Evolutionary conservation across 2,329 filamentous ascomycete species (phyloP).

Genomic region (Hypoxylon sp.): DNA sequence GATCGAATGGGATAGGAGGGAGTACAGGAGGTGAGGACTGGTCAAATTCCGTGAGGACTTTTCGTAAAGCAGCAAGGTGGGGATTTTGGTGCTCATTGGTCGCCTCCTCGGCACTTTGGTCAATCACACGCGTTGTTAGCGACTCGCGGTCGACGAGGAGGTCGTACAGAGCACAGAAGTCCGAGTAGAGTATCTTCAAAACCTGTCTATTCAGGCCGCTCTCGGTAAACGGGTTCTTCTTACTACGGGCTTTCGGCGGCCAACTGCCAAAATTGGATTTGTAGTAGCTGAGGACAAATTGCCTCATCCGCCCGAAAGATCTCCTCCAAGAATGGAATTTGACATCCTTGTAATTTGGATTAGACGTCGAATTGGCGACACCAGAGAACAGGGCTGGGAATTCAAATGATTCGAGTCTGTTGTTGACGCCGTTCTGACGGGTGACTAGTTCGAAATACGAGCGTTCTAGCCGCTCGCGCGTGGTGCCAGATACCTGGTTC

Average conservation of each 20-base stretch:
- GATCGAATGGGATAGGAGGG: conserved; percentile 91
- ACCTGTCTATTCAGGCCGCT: conserved; percentile 89
- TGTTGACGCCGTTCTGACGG: conserved; percentile 78
- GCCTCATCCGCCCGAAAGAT: conserved; percentile 80
- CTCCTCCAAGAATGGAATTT: conserved; percentile 88
- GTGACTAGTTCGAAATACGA: conserved; percentile 84
- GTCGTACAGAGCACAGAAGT: conserved; percentile 90
- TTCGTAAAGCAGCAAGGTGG: conserved; percentile 78
- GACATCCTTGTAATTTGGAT: conserved; percentile 80
- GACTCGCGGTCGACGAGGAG: conserved; percentile 84
- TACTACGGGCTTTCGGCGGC: conserved; percentile 92
- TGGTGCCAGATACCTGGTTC: conserved; percentile 76
- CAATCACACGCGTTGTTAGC: conserved; percentile 83
- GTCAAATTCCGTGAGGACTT: conserved; percentile 89
- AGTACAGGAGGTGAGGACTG: conserved; percentile 89
- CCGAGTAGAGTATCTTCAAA: conserved; percentile 84
- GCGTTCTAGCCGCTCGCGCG: conserved; percentile 84
- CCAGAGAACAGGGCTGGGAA: conserved; percentile 93
- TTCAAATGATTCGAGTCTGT: conserved; percentile 87
- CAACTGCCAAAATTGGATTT: conserved; percentile 75
- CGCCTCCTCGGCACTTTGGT: conserved; percentile 72
- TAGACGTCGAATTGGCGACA: conserved; percentile 85
- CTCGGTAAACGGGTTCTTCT: conserved; percentile 91
- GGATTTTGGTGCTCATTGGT: conserved; percentile 70
- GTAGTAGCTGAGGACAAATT: conserved; percentile 78